phyloP scores from a whole-genome alignment of 495 filamentous ascomycete genomes.

The Neurospora sp. region DNA sequence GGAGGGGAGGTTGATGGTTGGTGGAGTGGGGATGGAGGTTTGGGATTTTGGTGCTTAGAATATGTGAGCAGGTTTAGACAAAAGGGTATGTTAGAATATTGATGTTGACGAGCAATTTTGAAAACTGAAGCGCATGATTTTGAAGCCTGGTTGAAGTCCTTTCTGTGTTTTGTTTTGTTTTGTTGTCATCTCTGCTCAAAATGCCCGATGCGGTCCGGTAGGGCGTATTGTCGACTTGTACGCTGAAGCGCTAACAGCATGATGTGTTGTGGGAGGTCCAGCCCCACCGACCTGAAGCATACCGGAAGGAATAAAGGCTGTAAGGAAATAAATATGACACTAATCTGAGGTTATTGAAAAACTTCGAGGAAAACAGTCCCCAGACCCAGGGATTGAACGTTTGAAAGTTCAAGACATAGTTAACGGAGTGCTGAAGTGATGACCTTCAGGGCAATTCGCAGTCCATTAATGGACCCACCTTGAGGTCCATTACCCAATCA shows the following conservation, averaged over 20 bases:
- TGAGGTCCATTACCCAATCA: constrained; percentile 12
- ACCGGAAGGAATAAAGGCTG: too few species aligned
- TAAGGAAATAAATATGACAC: too few species aligned
- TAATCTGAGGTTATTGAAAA: too few species aligned
- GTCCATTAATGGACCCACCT: not conserved
- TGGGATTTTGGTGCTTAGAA: constrained; percentile 6
- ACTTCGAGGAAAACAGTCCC: too few species aligned
- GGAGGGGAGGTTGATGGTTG: constrained; percentile 17
- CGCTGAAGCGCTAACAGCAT: not conserved
- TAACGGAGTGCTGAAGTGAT: not conserved
- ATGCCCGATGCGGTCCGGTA: not conserved
- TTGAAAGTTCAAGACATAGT: not conserved
- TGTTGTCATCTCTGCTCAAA: not conserved
- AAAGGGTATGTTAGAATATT: not conserved
- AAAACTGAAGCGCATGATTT: not conserved
- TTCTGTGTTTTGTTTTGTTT: not conserved
- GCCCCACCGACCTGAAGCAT: too few species aligned
- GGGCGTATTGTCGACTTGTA: not conserved
- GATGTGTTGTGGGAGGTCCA: too few species aligned
- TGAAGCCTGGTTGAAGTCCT: not conserved
- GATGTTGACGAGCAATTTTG: not conserved
- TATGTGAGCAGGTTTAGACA: not conserved
- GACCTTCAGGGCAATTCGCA: not conserved
- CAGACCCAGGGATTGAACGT: too few species aligned
- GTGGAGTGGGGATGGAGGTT: constrained; percentile 17